A percentile compares a stretch with the other conserved stretches of the same genome.
Evolutionary conservation across 2,329 filamentous ascomycete species (phyloP).

Genomic region (Alternaria gansuensis): DNA sequence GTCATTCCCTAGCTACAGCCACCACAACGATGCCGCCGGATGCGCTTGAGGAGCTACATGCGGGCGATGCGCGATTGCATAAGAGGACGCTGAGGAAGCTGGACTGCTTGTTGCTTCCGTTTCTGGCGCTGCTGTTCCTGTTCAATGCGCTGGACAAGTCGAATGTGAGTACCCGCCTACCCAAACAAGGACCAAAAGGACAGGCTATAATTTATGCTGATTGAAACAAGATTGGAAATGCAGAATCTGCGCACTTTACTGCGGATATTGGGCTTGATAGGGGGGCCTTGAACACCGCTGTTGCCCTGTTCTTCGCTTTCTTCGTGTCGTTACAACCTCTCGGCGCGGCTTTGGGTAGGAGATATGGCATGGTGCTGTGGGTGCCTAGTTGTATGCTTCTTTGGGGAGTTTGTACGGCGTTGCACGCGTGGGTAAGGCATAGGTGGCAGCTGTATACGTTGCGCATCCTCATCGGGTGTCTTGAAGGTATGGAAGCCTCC

Average conservation of each 20-base stretch:
- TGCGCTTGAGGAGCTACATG: constrained; percentile 9
- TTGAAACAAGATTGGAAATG: constrained; percentile 58
- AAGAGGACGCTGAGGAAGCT: constrained; percentile 58
- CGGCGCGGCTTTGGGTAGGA: constrained; percentile 65
- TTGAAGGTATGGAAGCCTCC: constrained; percentile 53
- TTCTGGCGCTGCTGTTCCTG: constrained; percentile 62
- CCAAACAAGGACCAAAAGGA: neutral
- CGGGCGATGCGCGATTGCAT: constrained; percentile 33
- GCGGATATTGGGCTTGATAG: constrained; percentile 62
- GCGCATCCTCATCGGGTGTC: constrained; percentile 57
- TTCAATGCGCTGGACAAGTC: constrained; percentile 64
- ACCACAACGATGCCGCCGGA: constrained; percentile 23
- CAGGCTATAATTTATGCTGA: neutral
- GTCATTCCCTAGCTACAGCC: constrained; percentile 9
- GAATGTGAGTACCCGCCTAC: constrained; percentile 48
- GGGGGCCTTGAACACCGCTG: constrained; percentile 64
- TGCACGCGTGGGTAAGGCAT: constrained; percentile 58
- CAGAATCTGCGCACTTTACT: constrained; percentile 68
- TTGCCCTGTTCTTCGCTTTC: constrained; percentile 66
- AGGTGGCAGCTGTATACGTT: constrained; percentile 60
- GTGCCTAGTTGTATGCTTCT: constrained; percentile 67
- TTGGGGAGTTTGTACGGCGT: constrained; percentile 61
- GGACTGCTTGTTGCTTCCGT: constrained; percentile 61
- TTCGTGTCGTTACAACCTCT: constrained; percentile 67
- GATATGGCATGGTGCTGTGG: constrained; percentile 64